These are phyloP conservation scores for Bothriochloa decipiens DNA, from an alignment of 176 grass and related monocot genomes.

Conservation along the genomic window DNA sequence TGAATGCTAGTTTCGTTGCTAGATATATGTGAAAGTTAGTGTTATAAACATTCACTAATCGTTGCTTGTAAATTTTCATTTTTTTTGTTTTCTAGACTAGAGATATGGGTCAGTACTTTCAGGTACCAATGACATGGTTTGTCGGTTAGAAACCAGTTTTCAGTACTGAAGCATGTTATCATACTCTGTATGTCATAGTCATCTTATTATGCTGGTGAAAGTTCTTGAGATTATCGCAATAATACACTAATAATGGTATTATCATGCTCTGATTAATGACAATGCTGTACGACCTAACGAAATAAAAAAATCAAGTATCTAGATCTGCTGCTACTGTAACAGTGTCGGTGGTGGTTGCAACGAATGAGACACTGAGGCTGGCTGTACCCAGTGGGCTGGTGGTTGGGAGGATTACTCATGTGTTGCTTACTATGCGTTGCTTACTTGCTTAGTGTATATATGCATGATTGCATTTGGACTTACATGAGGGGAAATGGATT, in stretches of 20 bases:
- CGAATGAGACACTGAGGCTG: conserved; percentile 40
- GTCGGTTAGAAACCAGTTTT: conserved; percentile 15
- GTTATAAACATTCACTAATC: background rate
- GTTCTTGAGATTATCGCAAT: conserved; percentile 29
- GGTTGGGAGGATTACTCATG: conserved; percentile 33
- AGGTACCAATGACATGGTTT: background rate
- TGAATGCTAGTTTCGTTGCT: background rate
- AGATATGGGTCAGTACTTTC: conserved; percentile 2
- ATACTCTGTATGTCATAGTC: conserved; percentile 27
- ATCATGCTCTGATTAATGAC: conserved; percentile 16
- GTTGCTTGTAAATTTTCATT: background rate
- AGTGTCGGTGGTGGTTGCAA: conserved; percentile 37
- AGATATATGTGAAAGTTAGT: background rate
- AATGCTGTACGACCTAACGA: conserved; percentile 35
- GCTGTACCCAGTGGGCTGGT: conserved; percentile 43
- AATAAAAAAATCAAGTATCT: conserved; percentile 4
- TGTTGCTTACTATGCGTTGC: conserved; percentile 17
- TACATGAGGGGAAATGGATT: conserved; percentile 28
- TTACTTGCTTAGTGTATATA: conserved; percentile 27
- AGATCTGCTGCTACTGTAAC: conserved; percentile 10
- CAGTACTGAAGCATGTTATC: background rate
- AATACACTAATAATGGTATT: background rate
- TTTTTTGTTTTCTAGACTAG: background rate
- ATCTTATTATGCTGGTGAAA: conserved; percentile 23
- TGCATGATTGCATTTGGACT: conserved; percentile 33